Evolutionary conservation across 768 basidiomycete species (phyloP).

Genomic region (Boletus tylopilopsis): DNA sequence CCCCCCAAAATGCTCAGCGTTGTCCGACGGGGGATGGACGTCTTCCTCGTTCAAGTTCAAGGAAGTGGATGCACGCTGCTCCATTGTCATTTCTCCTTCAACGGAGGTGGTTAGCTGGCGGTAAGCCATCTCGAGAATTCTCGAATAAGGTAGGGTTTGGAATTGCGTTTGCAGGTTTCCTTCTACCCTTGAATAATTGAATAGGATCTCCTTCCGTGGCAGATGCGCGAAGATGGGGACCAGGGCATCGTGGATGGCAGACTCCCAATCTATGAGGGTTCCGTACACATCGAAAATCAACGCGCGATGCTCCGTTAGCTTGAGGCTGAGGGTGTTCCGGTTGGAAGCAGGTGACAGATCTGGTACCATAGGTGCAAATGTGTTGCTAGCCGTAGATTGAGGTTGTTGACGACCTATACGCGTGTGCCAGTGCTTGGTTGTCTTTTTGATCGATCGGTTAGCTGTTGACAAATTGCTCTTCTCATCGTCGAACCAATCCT

Average conservation of each 20-base stretch:
- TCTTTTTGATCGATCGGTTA: too few relatives aligned
- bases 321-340: conserved; percentile 1
- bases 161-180: conserved; percentile 52
- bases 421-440: too few relatives aligned
- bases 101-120: conserved; percentile 28
- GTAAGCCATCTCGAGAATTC: conserved; percentile 49
- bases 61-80: conserved; percentile 16
- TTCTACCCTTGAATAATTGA: conserved; percentile 52
- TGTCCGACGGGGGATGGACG: not conserved
- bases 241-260: conserved; percentile 55
- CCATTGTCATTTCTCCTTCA: conserved; percentile 12
- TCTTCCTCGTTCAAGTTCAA: not conserved
- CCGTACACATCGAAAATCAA: conserved; percentile 78
- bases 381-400: too few relatives aligned
- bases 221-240: conserved; percentile 16
- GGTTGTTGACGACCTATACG: too few relatives aligned
- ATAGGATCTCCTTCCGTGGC: conserved; percentile 39
- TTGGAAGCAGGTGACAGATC: too few relatives aligned
- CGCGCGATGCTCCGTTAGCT: conserved; percentile 27
- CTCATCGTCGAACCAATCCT: too few relatives aligned
- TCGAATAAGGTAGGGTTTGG: conserved; percentile 56
- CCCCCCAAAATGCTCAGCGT: conserved; percentile 51
- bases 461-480: too few relatives aligned
- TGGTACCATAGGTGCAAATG: too few relatives aligned
- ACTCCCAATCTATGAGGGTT: conserved; percentile 76